Evolutionary conservation across 2,329 filamentous ascomycete genomes (phyloP), one percentile per base, ranked within the genome.

Genomic region (Trichoderma harzianum): DNA sequence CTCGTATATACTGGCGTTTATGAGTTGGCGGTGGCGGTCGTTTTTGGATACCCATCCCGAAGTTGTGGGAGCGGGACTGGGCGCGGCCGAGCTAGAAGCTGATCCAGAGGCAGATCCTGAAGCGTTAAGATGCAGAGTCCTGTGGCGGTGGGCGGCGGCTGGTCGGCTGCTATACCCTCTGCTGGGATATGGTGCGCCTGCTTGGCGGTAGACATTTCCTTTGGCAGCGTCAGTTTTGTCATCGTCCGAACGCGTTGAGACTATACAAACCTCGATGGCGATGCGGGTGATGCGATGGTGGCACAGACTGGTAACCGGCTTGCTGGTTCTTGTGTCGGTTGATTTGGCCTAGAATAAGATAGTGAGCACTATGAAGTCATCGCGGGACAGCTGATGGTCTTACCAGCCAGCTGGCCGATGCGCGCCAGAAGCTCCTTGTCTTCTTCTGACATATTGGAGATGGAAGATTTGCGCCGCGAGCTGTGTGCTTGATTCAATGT

Each of bases 21-120:
- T 96, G 53, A 97, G 84, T 80, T 97, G 93, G 78, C 93, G 88
- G 78, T 95, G 92, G 64, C 92, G 91, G 79, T 93, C 92, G 64
- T 86, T 91, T 78, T 91, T 92, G 7, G 90, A 88, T 55, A 96
- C 88, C 89, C 92, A 95, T 3, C 78, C 78, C 36, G 78, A 72
- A 10, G 74, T 76, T 32, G 73, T 76, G 69, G 47, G 55, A 7
- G 76, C 74, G 21, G 88, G 81, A 28, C 76, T 76, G 28, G 75
- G 74, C 21, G 78, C 80, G 3, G 81, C 80, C 3, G 82, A 77
- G 36, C 83, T 81, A 3, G 83, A 78, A 30, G 82, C 80, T 10
- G 80, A 79, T 11, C 80, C 71, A 7, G 80, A 79, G 14, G 80
- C 71, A 10, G 80, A 77, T 53, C 77, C 77, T 18, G 77, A 73